A percentile compares a stretch with the other conserved stretches of the same genome.
phyloP scores from a whole-genome alignment of 1,284 basidiomycete genomes.

The Volvariella volvacea region DNA sequence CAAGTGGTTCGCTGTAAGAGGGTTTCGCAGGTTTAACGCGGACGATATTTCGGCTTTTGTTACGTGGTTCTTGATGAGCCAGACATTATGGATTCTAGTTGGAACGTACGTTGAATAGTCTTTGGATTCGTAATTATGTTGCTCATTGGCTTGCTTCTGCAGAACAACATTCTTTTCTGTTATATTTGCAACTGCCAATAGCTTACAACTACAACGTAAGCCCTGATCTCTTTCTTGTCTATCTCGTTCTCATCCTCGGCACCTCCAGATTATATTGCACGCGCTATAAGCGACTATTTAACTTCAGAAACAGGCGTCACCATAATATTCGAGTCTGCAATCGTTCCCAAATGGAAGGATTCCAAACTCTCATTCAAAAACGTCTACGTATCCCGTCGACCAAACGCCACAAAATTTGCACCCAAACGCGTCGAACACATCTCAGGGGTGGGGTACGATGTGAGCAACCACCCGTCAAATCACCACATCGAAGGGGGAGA shows the following conservation, averaged over 20 bases:
- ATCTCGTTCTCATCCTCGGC: neutral
- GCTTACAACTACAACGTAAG: constrained; percentile 82
- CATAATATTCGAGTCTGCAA: constrained; percentile 95
- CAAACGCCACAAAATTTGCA: constrained; percentile 24
- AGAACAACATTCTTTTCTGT: constrained; percentile 96
- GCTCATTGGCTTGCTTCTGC: constrained; percentile 11
- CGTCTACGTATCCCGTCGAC: constrained; percentile 87
- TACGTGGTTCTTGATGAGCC: constrained; percentile 91
- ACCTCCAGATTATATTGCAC: constrained; percentile 75
- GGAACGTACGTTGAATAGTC: constrained; percentile 68
- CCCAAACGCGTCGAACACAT: constrained; percentile 29
- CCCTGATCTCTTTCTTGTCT: neutral
- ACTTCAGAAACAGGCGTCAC: constrained; percentile 91
- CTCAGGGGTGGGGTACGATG: constrained; percentile 64
- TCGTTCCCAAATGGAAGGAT: constrained; percentile 97
- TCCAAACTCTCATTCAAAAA: constrained; percentile 95
- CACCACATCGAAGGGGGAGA: constrained; percentile 48
- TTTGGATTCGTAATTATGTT: constrained; percentile 4
- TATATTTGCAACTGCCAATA: constrained; percentile 85
- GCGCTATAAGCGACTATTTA: constrained; percentile 87
- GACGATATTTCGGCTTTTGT: constrained; percentile 97
- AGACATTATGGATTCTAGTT: constrained; percentile 88
- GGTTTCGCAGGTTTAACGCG: constrained; percentile 92
- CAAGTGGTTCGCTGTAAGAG: constrained; percentile 96
- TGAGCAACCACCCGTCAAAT: constrained; percentile 68